Evolutionary conservation across 768 basidiomycete genomes (phyloP).

Genomic region (Candolleomyces aberdarensis): DNA sequence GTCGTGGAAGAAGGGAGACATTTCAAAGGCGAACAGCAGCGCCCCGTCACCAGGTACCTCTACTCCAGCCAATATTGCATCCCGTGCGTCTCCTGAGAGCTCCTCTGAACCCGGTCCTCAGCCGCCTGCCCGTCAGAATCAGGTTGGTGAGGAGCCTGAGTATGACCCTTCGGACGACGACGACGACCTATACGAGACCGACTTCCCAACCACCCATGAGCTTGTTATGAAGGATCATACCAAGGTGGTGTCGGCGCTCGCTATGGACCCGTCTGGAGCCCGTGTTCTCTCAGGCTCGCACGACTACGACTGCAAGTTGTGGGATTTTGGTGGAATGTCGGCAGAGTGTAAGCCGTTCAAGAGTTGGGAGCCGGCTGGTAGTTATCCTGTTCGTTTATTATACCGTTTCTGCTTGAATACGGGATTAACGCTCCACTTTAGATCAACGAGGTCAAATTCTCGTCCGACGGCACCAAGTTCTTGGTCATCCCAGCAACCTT

Average conservation of each 20-base stretch:
- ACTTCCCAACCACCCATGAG: constrained; percentile 91
- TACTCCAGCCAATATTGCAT: constrained; percentile 4
- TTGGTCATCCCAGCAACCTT: constrained; percentile 85
- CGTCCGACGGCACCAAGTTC: constrained; percentile 81
- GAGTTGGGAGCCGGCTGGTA: constrained; percentile 92
- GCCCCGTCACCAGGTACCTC: constrained; percentile 19
- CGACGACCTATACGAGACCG: constrained; percentile 47
- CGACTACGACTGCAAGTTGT: constrained; percentile 97
- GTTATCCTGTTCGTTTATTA: constrained; percentile 70
- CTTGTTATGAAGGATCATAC: constrained; percentile 90
- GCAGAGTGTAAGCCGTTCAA: constrained; percentile 89
- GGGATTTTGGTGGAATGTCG: constrained; percentile 99
- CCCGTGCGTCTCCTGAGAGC: constrained; percentile 6
- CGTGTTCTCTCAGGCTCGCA: constrained; percentile 88
- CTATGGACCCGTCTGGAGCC: constrained; percentile 92
- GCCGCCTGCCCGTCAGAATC: constrained; percentile 16
- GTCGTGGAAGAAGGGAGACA: background rate
- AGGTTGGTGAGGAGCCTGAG: constrained; percentile 45
- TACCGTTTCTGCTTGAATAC: constrained; percentile 2
- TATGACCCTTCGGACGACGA: constrained; percentile 54
- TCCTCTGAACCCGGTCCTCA: constrained; percentile 16
- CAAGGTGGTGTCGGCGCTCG: constrained; percentile 91
- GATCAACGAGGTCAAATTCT: constrained; percentile 91
- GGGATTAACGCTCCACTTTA: constrained; percentile 26
- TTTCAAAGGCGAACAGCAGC: constrained; percentile 4